These are phyloP conservation scores for Rosa multiflora DNA, from an alignment of 306 rosid genomes.

Conservation along the genomic window DNA sequence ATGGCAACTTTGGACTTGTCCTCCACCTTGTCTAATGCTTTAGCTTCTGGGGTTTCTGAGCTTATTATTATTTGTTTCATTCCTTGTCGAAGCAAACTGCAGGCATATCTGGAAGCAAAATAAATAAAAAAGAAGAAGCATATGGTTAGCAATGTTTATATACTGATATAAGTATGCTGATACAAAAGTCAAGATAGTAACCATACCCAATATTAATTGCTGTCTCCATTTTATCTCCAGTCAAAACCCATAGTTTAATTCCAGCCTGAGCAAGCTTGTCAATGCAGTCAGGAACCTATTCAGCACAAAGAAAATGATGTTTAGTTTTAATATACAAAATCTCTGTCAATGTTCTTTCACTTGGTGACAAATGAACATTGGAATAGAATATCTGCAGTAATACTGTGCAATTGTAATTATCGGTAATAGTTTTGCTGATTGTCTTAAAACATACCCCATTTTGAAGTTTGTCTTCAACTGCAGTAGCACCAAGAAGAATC, in stretches of 20 bases:
- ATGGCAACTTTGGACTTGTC: conserved; percentile 55
- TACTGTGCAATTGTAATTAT: not conserved
- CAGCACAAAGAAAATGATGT: conserved; percentile 18
- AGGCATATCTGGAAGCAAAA: conserved; percentile 63
- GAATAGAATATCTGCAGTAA: not conserved
- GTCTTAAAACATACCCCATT: conserved; percentile 65
- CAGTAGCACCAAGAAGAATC: conserved; percentile 98
- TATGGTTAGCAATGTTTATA: conserved; percentile 14
- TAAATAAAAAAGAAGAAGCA: conserved; percentile 1
- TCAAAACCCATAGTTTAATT: conserved; percentile 96
- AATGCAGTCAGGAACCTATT: conserved; percentile 95
- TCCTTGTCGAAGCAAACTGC: conserved; percentile 97
- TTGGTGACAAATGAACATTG: not conserved
- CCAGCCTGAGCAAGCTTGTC: conserved; percentile 99
- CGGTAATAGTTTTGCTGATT: conserved; percentile 11
- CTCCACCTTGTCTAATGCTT: conserved; percentile 72
- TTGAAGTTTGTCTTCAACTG: conserved; percentile 99
- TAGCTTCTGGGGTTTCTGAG: conserved; percentile 78
- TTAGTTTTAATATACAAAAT: not conserved
- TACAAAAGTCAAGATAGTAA: conserved; percentile 4
- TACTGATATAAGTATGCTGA: not conserved
- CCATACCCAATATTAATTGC: conserved; percentile 92
- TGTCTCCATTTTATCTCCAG: conserved; percentile 99
- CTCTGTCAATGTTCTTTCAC: not conserved
- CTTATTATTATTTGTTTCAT: conserved; percentile 86